These are phyloP conservation scores for Saccharomycopsis fermentans DNA, from an alignment of 805 yeast species.

Conservation along the genomic window DNA sequence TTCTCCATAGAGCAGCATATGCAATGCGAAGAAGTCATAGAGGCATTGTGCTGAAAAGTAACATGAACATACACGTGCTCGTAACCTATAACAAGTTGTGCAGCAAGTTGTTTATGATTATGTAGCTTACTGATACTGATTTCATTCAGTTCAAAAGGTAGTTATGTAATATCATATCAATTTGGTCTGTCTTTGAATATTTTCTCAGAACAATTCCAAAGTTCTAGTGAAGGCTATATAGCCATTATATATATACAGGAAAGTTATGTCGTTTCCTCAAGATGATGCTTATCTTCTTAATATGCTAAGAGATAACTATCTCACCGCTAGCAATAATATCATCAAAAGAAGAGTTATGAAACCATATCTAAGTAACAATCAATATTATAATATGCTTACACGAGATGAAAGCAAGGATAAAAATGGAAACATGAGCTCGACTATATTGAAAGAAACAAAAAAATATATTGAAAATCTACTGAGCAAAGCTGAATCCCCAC, in stretches of 20 bases:
- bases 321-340: constrained; percentile 7
- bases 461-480: constrained; percentile 5
- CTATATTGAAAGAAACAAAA: constrained; percentile 6
- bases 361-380: constrained; percentile 9
- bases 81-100: background rate
- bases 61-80: background rate
- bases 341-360: constrained; percentile 14
- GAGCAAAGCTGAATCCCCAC: constrained; percentile 15
- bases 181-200: too few species aligned
- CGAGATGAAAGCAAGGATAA: background rate
- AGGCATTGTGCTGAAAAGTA: too few species aligned
- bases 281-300: constrained; percentile 15
- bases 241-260: background rate
- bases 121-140: too few species aligned
- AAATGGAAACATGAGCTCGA: constrained; percentile 7
- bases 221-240: too few species aligned
- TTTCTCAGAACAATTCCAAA: too few species aligned
- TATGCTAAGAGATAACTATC: constrained; percentile 13
- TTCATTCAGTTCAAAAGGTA: too few species aligned
- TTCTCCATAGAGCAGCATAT: too few species aligned
- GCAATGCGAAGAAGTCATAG: background rate
- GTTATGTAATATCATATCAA: too few species aligned
- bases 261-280: constrained; percentile 15
- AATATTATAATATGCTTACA: constrained; percentile 4
- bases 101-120: too few species aligned